Percentiles rank a stretch among this genome's conserved stretches.
These are phyloP conservation scores for Phytophthora aleatoria DNA, from an alignment of 352 stramenopile species.

Conservation along the genomic window DNA sequence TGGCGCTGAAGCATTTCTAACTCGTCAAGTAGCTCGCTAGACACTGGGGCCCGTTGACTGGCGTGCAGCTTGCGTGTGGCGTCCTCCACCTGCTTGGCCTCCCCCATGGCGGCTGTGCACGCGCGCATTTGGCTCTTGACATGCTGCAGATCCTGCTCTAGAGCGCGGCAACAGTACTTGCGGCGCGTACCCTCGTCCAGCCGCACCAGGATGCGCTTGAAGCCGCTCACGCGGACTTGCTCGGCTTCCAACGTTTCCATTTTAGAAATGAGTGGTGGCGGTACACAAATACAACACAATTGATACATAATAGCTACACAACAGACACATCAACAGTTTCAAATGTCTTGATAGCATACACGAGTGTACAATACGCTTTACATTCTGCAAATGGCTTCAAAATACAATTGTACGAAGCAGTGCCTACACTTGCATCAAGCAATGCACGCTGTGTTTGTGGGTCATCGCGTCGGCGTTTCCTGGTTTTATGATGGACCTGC, in stretches of 20 bases:
- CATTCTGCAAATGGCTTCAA: too few species aligned
- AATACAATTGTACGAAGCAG: too few species aligned
- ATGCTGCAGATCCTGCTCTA: slow-evolving; percentile 36
- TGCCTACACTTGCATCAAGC: too few species aligned
- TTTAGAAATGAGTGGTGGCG: too few species aligned
- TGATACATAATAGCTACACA: too few species aligned
- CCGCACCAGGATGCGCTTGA: slow-evolving; percentile 44
- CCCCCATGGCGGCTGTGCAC: slow-evolving; percentile 31
- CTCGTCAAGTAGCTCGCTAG: slow-evolving; percentile 33
- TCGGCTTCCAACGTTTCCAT: slow-evolving; percentile 6
- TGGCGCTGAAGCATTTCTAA: slow-evolving; percentile 38
- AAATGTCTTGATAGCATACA: too few species aligned
- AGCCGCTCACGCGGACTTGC: slow-evolving; percentile 31
- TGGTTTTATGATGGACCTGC: too few species aligned
- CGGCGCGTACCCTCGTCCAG: slow-evolving; percentile 40
- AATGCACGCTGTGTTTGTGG: too few species aligned
- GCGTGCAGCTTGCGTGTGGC: slow-evolving; percentile 36
- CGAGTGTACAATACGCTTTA: too few species aligned
- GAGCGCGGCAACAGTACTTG: slow-evolving; percentile 37
- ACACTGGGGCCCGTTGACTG: slow-evolving; percentile 23
- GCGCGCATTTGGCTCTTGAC: slow-evolving; percentile 19
- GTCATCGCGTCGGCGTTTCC: too few species aligned
- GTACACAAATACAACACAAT: too few species aligned
- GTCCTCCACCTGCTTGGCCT: slow-evolving; percentile 44
- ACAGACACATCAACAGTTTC: too few species aligned